Evolutionary conservation across 2,329 filamentous ascomycete genomes (phyloP).

Genomic region (Penicillium occitanis): DNA sequence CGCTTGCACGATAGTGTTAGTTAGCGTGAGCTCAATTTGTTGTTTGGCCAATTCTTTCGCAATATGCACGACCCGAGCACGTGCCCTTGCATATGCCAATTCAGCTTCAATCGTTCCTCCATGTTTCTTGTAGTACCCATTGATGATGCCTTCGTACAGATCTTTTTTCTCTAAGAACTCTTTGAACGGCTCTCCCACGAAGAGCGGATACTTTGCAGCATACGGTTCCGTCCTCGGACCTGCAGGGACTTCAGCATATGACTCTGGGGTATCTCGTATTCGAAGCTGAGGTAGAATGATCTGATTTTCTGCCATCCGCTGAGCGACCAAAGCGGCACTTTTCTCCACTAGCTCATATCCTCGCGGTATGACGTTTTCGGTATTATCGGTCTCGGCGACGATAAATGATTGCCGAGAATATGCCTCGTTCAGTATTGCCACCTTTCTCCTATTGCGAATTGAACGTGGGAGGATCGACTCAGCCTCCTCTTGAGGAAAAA

Average conservation of each 20-base stretch:
- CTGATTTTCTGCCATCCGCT: conserved; percentile 30
- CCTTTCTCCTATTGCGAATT: conserved; percentile 56
- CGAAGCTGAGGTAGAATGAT: conserved; percentile 35
- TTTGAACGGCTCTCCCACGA: conserved; percentile 34
- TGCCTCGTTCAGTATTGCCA: conserved; percentile 61
- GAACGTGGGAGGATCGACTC: conserved; percentile 60
- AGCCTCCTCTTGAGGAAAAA: conserved; percentile 65
- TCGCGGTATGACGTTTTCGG: conserved; percentile 29
- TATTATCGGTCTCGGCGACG: conserved; percentile 50
- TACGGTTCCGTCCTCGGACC: not conserved
- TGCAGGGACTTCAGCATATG: conserved; percentile 20
- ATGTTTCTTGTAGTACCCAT: not conserved
- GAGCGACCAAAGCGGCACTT: conserved; percentile 31
- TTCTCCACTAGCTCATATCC: conserved; percentile 28
- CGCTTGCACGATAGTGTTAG: not conserved
- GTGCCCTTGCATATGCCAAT: not conserved
- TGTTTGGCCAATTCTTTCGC: conserved; percentile 16
- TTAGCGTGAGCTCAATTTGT: conserved; percentile 30
- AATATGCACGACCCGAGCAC: conserved; percentile 21
- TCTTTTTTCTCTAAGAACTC: conserved; percentile 12
- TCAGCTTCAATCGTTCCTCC: not conserved
- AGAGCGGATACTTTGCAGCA: conserved; percentile 14
- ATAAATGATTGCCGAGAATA: conserved; percentile 47
- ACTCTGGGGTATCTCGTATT: conserved; percentile 22
- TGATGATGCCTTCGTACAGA: not conserved